phyloP scores from a whole-genome alignment of 1,284 basidiomycete species.

The Ceratobasidium sp. region DNA sequence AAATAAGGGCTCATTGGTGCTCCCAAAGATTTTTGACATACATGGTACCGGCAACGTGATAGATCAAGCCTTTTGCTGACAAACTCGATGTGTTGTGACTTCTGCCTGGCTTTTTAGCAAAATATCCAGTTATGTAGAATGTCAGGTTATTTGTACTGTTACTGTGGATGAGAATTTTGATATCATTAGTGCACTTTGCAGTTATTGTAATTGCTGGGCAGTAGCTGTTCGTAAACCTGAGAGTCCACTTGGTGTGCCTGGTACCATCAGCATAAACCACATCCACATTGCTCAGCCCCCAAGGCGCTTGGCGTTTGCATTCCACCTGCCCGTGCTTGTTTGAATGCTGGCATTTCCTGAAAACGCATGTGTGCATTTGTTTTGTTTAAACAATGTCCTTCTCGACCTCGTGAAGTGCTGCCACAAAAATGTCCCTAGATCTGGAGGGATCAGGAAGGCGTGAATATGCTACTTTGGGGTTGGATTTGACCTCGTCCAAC shows the following conservation, averaged over 20 bases:
- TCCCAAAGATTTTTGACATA: not conserved
- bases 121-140: conserved; percentile 52
- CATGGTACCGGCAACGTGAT: not conserved
- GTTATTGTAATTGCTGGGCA: conserved; percentile 54
- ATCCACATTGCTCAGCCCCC: conserved; percentile 48
- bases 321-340: conserved; percentile 49
- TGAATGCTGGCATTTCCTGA: conserved; percentile 51
- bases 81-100: conserved; percentile 52
- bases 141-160: conserved; percentile 5
- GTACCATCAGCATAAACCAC: conserved; percentile 49
- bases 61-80: conserved; percentile 7
- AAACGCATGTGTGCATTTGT: conserved; percentile 51
- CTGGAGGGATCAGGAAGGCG: conserved; percentile 10
- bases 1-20: conserved; percentile 23
- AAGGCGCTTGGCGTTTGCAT: conserved; percentile 61
- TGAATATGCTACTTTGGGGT: conserved; percentile 47
- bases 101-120: conserved; percentile 50
- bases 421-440: too few relatives aligned
- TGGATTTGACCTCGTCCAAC: conserved; percentile 45
- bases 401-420: not conserved
- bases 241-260: conserved; percentile 46
- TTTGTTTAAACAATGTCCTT: not conserved
- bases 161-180: conserved; percentile 53
- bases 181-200: conserved; percentile 59
- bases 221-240: conserved; percentile 55